Evolutionary conservation across 495 filamentous ascomycete genomes (phyloP).

Genomic region (Penicillium subrubescens): DNA sequence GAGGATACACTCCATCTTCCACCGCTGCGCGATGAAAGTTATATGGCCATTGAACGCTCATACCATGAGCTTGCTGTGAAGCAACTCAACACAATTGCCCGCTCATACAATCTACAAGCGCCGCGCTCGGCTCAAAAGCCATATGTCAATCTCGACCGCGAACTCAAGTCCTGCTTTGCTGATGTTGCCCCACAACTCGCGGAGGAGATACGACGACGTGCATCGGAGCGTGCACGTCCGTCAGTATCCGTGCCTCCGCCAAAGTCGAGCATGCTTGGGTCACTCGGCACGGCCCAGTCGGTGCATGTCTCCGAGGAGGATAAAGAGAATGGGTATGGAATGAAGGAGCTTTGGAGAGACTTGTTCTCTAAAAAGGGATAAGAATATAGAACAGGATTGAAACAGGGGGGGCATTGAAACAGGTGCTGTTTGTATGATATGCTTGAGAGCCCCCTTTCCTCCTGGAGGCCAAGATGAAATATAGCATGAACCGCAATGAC

Average conservation of each 20-base stretch:
- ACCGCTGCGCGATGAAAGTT: slow-evolving; percentile 46
- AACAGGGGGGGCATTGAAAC: not conserved
- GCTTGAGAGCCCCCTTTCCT: not conserved
- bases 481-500: not conserved
- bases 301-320: slow-evolving; percentile 70
- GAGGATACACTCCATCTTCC: slow-evolving; percentile 39
- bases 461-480: not conserved
- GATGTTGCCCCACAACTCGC: slow-evolving; percentile 80
- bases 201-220: slow-evolving; percentile 69
- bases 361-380: slow-evolving; percentile 54
- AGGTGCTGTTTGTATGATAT: slow-evolving; percentile 1
- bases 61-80: slow-evolving; percentile 80
- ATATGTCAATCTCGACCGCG: slow-evolving; percentile 82
- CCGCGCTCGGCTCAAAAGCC: slow-evolving; percentile 91
- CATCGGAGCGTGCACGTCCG: slow-evolving; percentile 52
- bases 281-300: slow-evolving; percentile 52
- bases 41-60: slow-evolving; percentile 67
- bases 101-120: slow-evolving; percentile 94
- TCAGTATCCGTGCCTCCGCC: slow-evolving; percentile 10
- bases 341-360: slow-evolving; percentile 86
- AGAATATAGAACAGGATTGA: not conserved
- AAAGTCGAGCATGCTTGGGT: slow-evolving; percentile 52
- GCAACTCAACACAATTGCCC: slow-evolving; percentile 76
- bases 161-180: slow-evolving; percentile 77
- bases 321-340: slow-evolving; percentile 72